A percentile compares a stretch with the other conserved stretches of the same genome.
phyloP scores from a whole-genome alignment of 73 alveolate genomes.

The Halteria grandinella region DNA sequence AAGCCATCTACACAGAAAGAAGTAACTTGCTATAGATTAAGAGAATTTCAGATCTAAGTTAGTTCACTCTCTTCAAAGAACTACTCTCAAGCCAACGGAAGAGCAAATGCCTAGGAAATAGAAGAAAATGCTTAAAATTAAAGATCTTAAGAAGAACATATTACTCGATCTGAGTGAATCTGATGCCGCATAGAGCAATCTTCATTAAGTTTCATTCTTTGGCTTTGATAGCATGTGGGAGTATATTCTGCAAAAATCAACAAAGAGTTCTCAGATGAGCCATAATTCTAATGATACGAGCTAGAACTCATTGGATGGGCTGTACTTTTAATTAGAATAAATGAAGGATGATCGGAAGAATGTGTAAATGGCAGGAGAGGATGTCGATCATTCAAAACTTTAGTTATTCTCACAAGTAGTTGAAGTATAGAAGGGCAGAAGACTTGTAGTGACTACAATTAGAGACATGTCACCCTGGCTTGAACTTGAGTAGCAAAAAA shows the following conservation, averaged over 20 bases:
- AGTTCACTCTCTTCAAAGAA: neutral
- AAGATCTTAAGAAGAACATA: too few species aligned
- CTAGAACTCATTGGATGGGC: constrained; percentile 10
- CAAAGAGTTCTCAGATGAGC: too few species aligned
- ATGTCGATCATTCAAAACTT: neutral
- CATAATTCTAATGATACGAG: too few species aligned
- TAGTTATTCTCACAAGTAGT: neutral
- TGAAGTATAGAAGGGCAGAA: neutral
- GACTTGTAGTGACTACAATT: constrained; percentile 5
- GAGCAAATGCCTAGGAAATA: too few species aligned
- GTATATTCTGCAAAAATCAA: too few species aligned
- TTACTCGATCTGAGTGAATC: too few species aligned
- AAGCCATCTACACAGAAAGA: neutral
- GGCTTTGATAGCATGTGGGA: too few species aligned
- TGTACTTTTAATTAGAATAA: neutral
- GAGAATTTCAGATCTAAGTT: neutral
- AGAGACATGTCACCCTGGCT: constrained; percentile 3
- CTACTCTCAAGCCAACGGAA: too few species aligned
- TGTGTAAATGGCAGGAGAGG: neutral
- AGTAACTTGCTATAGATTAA: neutral
- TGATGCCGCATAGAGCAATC: too few species aligned
- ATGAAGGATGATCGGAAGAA: neutral
- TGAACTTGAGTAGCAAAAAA: constrained; percentile 1
- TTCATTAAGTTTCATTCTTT: too few species aligned
- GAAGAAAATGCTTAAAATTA: too few species aligned